These are phyloP conservation scores for Pochonia chlamydosporia DNA, from an alignment of 2,329 filamentous ascomycete genomes.

Conservation along the genomic window DNA sequence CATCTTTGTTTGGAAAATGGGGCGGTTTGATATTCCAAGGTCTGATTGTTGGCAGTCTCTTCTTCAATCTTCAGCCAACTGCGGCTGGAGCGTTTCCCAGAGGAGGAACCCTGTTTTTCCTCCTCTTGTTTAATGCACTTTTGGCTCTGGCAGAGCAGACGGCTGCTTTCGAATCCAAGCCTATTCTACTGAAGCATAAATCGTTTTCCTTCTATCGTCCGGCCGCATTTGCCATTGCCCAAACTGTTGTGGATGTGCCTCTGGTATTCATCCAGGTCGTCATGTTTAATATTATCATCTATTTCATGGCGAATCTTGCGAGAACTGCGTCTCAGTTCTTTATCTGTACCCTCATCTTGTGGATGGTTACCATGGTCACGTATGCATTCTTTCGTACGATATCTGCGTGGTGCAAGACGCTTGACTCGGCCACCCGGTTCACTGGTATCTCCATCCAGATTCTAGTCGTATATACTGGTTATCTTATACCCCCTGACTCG, in stretches of 20 bases:
- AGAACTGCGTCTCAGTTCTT: conserved; percentile 62
- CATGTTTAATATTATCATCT: conserved; percentile 65
- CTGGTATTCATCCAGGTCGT: conserved; percentile 58
- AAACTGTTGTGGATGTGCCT: conserved; percentile 54
- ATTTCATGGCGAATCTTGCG: conserved; percentile 71
- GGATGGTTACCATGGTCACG: conserved; percentile 51
- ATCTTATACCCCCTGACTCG: conserved; percentile 52
- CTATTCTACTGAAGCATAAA: conserved; percentile 65
- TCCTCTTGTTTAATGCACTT: conserved; percentile 51
- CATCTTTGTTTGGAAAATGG: conserved; percentile 71
- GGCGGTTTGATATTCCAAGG: conserved; percentile 71
- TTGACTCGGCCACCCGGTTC: conserved; percentile 58
- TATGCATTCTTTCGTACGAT: conserved; percentile 54
- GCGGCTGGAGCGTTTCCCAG: conserved; percentile 59
- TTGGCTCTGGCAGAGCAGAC: conserved; percentile 73
- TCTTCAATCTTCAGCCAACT: conserved; percentile 59
- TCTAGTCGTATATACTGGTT: conserved; percentile 63
- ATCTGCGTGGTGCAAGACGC: conserved; percentile 50
- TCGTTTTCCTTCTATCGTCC: conserved; percentile 63
- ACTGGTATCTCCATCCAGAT: conserved; percentile 53
- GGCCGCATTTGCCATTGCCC: conserved; percentile 49
- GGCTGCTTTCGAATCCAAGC: conserved; percentile 53
- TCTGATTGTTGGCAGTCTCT: conserved; percentile 73
- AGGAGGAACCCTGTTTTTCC: conserved; percentile 43
- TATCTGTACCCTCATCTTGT: conserved; percentile 57